These are phyloP conservation scores for Inga oerstediana DNA, from an alignment of 306 rosid species.

Conservation along the genomic window DNA sequence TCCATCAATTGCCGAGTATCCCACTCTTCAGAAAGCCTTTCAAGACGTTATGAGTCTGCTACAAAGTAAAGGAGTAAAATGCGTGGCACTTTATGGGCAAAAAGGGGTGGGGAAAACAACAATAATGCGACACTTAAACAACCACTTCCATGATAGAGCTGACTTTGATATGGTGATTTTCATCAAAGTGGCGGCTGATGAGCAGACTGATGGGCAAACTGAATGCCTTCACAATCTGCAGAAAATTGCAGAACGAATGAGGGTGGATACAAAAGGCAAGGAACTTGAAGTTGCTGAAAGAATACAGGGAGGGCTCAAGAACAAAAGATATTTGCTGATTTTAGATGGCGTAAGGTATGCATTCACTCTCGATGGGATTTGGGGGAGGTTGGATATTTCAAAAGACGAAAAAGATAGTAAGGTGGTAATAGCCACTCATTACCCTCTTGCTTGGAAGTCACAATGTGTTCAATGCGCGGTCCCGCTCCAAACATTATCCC, in stretches of 20 bases:
- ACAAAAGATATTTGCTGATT: slow-evolving; percentile 30
- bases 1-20: neutral
- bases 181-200: neutral
- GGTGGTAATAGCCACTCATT: slow-evolving; percentile 18
- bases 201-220: too few relatives aligned
- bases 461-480: neutral
- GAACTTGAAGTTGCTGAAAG: neutral
- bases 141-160: neutral
- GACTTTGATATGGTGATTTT: slow-evolving; percentile 1
- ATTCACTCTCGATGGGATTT: neutral
- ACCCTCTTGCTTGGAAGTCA: too few relatives aligned
- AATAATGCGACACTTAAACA: too few relatives aligned
- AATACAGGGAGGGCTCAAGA: slow-evolving; percentile 13
- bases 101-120: too few relatives aligned
- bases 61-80: neutral
- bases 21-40: neutral
- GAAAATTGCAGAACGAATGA: neutral
- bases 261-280: neutral
- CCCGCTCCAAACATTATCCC: slow-evolving; percentile 1
- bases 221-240: neutral
- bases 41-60: too few relatives aligned
- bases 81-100: neutral
- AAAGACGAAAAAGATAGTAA: slow-evolving; percentile 11
- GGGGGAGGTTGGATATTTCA: neutral
- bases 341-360: slow-evolving; percentile 33